Conservation (phyloP, 2,329 filamentous ascomycete genomes). For the Stagonosporopsis vannaccii region DNA sequence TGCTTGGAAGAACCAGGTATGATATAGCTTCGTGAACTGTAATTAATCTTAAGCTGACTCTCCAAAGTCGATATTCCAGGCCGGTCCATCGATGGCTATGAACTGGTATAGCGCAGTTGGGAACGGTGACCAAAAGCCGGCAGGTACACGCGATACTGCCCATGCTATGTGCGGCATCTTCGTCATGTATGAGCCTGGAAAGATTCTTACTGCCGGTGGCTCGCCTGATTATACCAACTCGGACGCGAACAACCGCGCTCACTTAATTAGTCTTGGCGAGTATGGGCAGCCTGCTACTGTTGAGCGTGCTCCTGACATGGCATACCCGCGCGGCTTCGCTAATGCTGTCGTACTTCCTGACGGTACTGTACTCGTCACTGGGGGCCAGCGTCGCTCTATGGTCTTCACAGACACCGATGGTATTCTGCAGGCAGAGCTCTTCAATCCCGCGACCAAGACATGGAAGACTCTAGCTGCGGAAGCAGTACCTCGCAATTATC, state of each 20-base stretch:
- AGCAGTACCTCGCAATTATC: slow-evolving; percentile 37
- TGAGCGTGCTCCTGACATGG: slow-evolving; percentile 36
- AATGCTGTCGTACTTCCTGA: slow-evolving; percentile 39
- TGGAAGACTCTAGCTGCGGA: slow-evolving; percentile 34
- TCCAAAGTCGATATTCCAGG: slow-evolving; percentile 29
- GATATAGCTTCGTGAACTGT: neutral
- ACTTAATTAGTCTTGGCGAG: slow-evolving; percentile 32
- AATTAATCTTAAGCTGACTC: neutral
- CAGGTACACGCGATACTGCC: slow-evolving; percentile 28
- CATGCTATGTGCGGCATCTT: slow-evolving; percentile 37
- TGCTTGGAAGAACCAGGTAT: slow-evolving; percentile 24
- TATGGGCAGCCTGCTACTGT: slow-evolving; percentile 26
- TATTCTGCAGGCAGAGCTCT: slow-evolving; percentile 34
- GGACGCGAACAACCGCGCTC: slow-evolving; percentile 28
- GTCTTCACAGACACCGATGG: slow-evolving; percentile 35
- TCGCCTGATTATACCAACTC: slow-evolving; percentile 35
- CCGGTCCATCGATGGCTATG: slow-evolving; percentile 33
- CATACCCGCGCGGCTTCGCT: slow-evolving; percentile 32
- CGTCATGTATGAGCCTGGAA: slow-evolving; percentile 38
- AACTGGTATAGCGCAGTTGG: slow-evolving; percentile 37
- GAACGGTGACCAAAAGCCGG: slow-evolving; percentile 25
- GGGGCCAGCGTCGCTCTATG: slow-evolving; percentile 32
- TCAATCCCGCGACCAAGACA: slow-evolving; percentile 32
- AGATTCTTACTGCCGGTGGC: slow-evolving; percentile 35
- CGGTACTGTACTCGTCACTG: slow-evolving; percentile 36